A percentile compares a stretch with the other conserved stretches of the same genome.
These are phyloP conservation scores for Wickerhamomyces rabaulensis DNA, from an alignment of 805 yeast species.

Conservation along the genomic window DNA sequence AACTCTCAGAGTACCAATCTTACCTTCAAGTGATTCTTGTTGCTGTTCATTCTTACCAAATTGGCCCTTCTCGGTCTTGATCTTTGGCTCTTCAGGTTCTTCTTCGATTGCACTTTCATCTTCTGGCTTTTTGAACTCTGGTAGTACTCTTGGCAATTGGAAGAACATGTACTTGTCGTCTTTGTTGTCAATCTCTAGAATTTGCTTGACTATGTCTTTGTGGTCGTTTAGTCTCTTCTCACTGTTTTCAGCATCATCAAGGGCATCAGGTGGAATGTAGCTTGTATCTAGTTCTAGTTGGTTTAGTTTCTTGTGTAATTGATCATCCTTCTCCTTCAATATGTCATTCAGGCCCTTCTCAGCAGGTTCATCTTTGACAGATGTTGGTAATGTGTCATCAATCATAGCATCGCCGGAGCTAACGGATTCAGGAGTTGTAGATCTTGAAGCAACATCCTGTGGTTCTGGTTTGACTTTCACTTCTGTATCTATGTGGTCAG, in stretches of 20 bases:
- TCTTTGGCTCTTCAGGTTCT: constrained; percentile 9
- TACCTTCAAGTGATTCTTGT: constrained; percentile 38
- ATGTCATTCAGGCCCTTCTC: constrained; percentile 14
- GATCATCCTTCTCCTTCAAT: constrained; percentile 20
- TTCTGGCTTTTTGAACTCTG: constrained; percentile 25
- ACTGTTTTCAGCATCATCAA: constrained; percentile 32
- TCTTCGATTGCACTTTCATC: constrained; percentile 7
- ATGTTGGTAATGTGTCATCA: constrained; percentile 4
- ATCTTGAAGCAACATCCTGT: constrained; percentile 6
- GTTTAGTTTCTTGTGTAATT: constrained; percentile 26
- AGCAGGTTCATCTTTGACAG: constrained; percentile 20
- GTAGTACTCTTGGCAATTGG: constrained; percentile 34
- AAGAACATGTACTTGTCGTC: constrained; percentile 31
- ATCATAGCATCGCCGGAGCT: constrained; percentile 6
- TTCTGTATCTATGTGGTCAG: constrained; percentile 44
- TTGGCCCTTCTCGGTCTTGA: constrained; percentile 1
- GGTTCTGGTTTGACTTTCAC: constrained; percentile 24
- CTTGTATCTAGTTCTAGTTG: constrained; percentile 16
- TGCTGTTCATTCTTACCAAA: neutral
- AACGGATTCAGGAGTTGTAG: constrained; percentile 24
- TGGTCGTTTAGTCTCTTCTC: constrained; percentile 34
- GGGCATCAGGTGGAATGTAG: constrained; percentile 24
- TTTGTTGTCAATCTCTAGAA: constrained; percentile 24
- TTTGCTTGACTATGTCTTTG: constrained; percentile 27
- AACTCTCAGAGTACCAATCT: constrained; percentile 65